These are phyloP conservation scores for Aegilops longissima DNA, from an alignment of 176 grass and related monocot species.

Conservation along the genomic window DNA sequence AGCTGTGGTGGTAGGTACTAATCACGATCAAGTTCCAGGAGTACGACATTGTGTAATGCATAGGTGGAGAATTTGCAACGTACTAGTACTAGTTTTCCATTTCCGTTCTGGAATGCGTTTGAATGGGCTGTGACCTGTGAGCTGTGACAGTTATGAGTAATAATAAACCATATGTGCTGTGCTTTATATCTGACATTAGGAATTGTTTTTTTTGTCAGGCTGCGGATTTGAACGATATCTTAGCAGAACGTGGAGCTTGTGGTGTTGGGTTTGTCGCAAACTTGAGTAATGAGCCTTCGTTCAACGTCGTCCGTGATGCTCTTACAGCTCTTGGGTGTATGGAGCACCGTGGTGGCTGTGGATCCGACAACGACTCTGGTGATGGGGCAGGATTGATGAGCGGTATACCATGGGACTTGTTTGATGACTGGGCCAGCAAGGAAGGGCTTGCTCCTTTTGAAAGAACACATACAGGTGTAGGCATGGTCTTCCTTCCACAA, in stretches of 20 bases:
- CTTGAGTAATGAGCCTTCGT: constrained; percentile 85
- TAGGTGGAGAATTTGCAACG: background rate
- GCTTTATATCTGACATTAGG: constrained; percentile 5
- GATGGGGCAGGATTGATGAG: constrained; percentile 94
- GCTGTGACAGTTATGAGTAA: background rate
- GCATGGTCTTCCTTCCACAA: constrained; percentile 96
- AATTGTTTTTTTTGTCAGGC: constrained; percentile 40
- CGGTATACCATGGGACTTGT: constrained; percentile 83
- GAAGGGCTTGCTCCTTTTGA: constrained; percentile 71
- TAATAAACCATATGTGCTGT: constrained; percentile 10
- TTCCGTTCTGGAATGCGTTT: constrained; percentile 29
- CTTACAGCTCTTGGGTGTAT: constrained; percentile 93
- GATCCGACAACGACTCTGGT: constrained; percentile 96
- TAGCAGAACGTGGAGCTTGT: constrained; percentile 97
- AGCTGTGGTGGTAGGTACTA: constrained; percentile 44
- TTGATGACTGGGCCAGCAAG: constrained; percentile 77
- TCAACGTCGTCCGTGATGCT: constrained; percentile 85
- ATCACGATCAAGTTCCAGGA: constrained; percentile 27
- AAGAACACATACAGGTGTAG: constrained; percentile 78
- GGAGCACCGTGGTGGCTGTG: constrained; percentile 99
- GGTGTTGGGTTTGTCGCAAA: constrained; percentile 98
- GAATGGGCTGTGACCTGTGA: background rate
- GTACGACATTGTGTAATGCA: constrained; percentile 34
- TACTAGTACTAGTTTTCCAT: background rate
- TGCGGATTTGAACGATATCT: constrained; percentile 74